Conservation (phyloP, 495 filamentous ascomycete species). For the Aspergillus olivimuriae region DNA sequence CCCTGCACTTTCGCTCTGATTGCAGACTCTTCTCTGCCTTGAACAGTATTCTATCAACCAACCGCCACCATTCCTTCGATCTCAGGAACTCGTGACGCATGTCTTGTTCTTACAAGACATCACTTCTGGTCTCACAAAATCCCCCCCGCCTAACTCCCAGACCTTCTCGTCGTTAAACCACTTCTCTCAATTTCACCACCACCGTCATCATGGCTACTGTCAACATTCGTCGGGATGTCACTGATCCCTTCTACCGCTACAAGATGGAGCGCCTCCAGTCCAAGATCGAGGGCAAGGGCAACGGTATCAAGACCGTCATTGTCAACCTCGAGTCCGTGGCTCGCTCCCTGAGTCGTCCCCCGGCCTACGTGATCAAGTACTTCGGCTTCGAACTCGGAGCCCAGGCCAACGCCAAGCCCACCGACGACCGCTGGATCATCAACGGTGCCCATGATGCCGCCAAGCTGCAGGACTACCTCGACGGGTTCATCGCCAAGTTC, state of each 20-base stretch:
- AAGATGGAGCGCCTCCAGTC: slow-evolving; percentile 99
- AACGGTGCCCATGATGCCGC: slow-evolving; percentile 93
- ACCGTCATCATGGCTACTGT: slow-evolving; percentile 76
- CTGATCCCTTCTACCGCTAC: slow-evolving; percentile 99
- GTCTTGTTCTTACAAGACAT: slow-evolving; percentile 44
- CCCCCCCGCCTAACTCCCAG: slow-evolving; percentile 30
- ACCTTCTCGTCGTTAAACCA: slow-evolving; percentile 7
- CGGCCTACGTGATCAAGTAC: slow-evolving; percentile 97
- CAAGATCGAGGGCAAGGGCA: slow-evolving; percentile 99
- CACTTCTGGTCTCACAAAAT: slow-evolving; percentile 34
- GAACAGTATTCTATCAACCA: no score
- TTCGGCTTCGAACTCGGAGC: slow-evolving; percentile 98
- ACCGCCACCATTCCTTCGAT: slow-evolving; percentile 49
- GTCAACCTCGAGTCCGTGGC: slow-evolving; percentile 96
- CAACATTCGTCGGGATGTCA: slow-evolving; percentile 98
- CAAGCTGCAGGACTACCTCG: slow-evolving; percentile 97
- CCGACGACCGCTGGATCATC: slow-evolving; percentile 99
- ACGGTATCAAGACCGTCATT: slow-evolving; percentile 92
- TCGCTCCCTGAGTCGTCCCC: slow-evolving; percentile 83
- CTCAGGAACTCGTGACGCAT: slow-evolving; percentile 48
- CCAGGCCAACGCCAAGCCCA: slow-evolving; percentile 94
- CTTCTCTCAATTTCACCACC: no score
- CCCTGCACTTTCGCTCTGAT: slow-evolving; percentile 19
- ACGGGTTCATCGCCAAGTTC: slow-evolving; percentile 96
- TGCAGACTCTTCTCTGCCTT: slow-evolving; percentile 9